A percentile compares a stretch with the other conserved stretches of the same genome.
Evolutionary conservation across 176 grass and related monocot species (phyloP).

Genomic region (Aegilops longissima): DNA sequence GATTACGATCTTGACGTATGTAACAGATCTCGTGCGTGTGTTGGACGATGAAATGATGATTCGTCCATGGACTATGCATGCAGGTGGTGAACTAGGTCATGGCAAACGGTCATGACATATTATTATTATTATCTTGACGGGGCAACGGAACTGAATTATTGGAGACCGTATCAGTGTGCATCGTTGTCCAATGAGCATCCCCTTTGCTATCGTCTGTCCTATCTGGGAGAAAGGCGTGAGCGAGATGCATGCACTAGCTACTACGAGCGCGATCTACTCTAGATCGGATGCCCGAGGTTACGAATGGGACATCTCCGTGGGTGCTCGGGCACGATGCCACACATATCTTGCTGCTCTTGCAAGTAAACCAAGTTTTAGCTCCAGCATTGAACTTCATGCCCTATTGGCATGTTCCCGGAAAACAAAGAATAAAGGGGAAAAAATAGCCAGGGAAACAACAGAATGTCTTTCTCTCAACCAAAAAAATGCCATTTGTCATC

Average conservation of each 20-base stretch:
- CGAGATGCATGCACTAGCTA: neutral
- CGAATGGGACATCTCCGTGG: too few relatives aligned
- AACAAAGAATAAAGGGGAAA: too few relatives aligned
- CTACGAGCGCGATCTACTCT: too few relatives aligned
- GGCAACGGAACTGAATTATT: neutral
- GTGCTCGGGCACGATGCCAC: too few relatives aligned
- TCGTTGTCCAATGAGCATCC: neutral
- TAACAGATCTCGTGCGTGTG: neutral
- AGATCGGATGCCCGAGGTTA: too few relatives aligned
- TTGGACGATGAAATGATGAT: neutral
- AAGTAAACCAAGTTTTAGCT: too few relatives aligned
- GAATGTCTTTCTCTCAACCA: too few relatives aligned
- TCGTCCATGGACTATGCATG: neutral
- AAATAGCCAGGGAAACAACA: too few relatives aligned
- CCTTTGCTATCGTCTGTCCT: neutral
- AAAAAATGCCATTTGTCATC: too few relatives aligned
- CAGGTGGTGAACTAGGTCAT: neutral
- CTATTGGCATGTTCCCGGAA: too few relatives aligned
- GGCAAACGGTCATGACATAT: neutral
- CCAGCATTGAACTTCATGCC: too few relatives aligned
- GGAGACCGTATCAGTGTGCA: neutral
- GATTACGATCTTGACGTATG: neutral
- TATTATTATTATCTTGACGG: neutral
- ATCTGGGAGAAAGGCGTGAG: neutral
- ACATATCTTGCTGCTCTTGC: too few relatives aligned